These are phyloP conservation scores for Tolypocladium pustulatum DNA, from an alignment of 2,329 filamentous ascomycete species.

Conservation along the genomic window DNA sequence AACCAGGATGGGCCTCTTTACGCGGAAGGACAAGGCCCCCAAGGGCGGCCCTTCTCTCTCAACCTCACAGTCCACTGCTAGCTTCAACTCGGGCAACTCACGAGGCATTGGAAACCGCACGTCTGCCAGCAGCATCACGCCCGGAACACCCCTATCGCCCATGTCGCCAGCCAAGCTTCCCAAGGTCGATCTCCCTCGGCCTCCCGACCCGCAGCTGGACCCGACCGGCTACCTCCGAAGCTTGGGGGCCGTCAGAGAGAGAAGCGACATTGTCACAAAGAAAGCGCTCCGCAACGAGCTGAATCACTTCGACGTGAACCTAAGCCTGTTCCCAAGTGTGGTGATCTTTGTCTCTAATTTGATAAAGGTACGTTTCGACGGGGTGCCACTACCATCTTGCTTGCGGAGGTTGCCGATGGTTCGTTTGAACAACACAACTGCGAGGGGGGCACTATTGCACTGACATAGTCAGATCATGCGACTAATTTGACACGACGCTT, in stretches of 20 bases:
- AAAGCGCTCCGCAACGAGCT: constrained; percentile 70
- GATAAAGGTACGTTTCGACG: constrained; percentile 61
- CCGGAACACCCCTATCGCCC: constrained; percentile 38
- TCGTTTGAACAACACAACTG: background rate
- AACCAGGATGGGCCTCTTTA: constrained; percentile 43
- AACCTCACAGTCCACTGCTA: constrained; percentile 36
- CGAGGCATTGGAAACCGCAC: constrained; percentile 37
- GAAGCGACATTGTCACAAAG: constrained; percentile 61
- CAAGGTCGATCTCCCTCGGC: constrained; percentile 70
- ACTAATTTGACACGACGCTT: background rate
- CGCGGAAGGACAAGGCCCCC: constrained; percentile 40
- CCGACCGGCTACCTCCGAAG: constrained; percentile 86
- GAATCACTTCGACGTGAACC: constrained; percentile 81
- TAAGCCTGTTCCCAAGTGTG: constrained; percentile 72
- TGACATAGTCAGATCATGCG: background rate
- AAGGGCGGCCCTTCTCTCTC: constrained; percentile 31
- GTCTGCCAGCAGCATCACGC: constrained; percentile 36
- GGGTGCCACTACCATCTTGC: background rate
- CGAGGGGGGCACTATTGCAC: background rate
- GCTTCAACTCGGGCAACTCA: constrained; percentile 40
- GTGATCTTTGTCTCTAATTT: constrained; percentile 83
- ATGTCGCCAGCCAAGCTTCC: constrained; percentile 48
- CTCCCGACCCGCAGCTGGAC: constrained; percentile 79
- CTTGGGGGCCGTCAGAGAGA: constrained; percentile 76
- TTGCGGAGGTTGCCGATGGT: background rate